phyloP scores from a whole-genome alignment of 257 asterid genomes.

The Penstemon eatonii region DNA sequence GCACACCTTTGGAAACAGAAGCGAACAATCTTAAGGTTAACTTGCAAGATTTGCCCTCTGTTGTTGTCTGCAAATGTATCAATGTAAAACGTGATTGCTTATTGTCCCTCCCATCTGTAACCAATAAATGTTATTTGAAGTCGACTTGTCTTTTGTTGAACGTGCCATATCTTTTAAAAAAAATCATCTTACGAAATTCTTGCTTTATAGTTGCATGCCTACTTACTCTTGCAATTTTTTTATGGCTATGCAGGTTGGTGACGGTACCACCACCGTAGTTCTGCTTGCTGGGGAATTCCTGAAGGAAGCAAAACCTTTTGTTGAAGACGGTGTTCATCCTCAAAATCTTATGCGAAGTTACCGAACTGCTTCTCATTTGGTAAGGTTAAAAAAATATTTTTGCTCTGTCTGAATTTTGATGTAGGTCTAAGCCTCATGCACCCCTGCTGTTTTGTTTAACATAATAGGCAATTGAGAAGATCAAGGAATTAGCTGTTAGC shows the following conservation, averaged over 20 bases:
- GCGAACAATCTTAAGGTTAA: neutral
- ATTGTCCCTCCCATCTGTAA: neutral
- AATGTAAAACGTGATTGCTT: neutral
- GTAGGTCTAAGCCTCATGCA: conserved; percentile 18
- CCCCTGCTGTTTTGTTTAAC: conserved; percentile 12
- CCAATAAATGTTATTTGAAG: neutral
- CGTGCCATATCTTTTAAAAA: neutral
- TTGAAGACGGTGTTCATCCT: conserved; percentile 98
- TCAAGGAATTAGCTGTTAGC: conserved; percentile 78
- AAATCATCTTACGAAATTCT: neutral
- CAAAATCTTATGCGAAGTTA: conserved; percentile 93
- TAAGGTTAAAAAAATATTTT: conserved; percentile 28
- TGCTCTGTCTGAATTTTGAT: conserved; percentile 18
- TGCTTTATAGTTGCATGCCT: conserved; percentile 6
- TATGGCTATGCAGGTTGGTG: conserved; percentile 77
- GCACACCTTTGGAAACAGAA: neutral
- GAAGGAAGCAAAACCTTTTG: conserved; percentile 95
- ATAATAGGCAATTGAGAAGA: conserved; percentile 68
- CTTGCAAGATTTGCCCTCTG: neutral
- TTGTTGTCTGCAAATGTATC: neutral
- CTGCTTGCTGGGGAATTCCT: conserved; percentile 94
- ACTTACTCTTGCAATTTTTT: conserved; percentile 16
- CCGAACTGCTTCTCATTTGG: conserved; percentile 80
- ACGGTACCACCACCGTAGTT: conserved; percentile 98
- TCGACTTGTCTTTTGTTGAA: neutral